Evolutionary conservation across 257 asterid species (phyloP).

Genomic region (Petunia axillaris): DNA sequence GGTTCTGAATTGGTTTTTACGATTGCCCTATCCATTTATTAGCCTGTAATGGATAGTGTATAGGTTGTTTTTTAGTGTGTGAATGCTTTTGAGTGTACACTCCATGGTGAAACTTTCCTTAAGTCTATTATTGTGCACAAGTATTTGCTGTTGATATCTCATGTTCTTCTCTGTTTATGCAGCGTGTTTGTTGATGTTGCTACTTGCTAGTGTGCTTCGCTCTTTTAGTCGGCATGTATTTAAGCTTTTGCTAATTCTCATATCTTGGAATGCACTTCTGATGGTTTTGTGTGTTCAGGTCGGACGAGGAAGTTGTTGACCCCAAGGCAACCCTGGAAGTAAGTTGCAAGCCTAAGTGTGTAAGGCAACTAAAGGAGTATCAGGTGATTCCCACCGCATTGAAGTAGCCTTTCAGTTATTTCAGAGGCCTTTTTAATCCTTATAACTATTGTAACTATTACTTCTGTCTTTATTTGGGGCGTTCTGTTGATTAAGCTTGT

Average conservation of each 20-base stretch:
- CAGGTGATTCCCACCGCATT: slow-evolving; percentile 40
- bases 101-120: neutral
- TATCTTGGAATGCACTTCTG: neutral
- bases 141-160: neutral
- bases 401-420: slow-evolving; percentile 1
- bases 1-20: neutral
- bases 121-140: slow-evolving; percentile 2
- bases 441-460: neutral
- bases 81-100: neutral
- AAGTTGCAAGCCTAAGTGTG: slow-evolving; percentile 72
- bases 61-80: neutral
- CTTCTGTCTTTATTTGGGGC: neutral
- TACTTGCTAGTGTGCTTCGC: neutral
- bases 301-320: slow-evolving; percentile 65
- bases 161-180: neutral
- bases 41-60: neutral
- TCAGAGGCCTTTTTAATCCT: neutral
- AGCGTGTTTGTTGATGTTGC: neutral
- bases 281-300: slow-evolving; percentile 38
- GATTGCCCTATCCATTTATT: neutral
- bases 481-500: neutral
- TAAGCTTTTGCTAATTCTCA: neutral
- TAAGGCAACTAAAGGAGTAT: slow-evolving; percentile 57
- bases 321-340: slow-evolving; percentile 61
- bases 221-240: neutral